phyloP scores from a whole-genome alignment of 192 early-diverging fungal genomes.

The Coemansia sp. region DNA sequence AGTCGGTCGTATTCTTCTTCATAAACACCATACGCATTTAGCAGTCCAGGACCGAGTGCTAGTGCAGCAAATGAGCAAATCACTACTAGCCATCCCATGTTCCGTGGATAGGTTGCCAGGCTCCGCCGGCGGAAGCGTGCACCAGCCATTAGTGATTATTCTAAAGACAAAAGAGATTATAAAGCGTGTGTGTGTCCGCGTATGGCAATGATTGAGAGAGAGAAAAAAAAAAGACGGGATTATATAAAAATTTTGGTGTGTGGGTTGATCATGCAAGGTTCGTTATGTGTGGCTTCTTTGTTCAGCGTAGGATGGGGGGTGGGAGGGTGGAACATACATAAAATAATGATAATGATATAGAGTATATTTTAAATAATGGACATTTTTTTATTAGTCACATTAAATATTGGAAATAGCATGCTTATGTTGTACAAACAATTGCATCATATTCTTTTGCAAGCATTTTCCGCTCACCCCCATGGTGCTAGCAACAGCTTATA shows the following conservation, averaged over 20 bases:
- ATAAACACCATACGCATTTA: conserved; percentile 51
- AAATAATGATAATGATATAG: background rate
- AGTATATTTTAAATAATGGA: background rate
- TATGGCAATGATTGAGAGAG: background rate
- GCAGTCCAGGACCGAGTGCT: conserved; percentile 38
- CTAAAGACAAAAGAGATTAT: too few relatives aligned
- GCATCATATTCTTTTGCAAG: too few relatives aligned
- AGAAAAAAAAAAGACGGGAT: background rate
- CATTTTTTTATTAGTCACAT: background rate
- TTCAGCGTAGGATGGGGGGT: background rate
- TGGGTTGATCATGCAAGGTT: background rate
- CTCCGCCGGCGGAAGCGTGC: conserved; percentile 39
- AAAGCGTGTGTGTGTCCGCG: too few relatives aligned
- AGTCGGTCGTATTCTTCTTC: conserved; percentile 50
- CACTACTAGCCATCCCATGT: conserved; percentile 48
- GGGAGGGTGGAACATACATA: background rate
- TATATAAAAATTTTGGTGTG: conserved; percentile 5
- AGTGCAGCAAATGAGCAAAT: conserved; percentile 45
- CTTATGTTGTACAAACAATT: too few relatives aligned
- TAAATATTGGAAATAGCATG: too few relatives aligned
- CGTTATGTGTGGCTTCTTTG: conserved; percentile 2
- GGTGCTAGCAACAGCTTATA: too few relatives aligned
- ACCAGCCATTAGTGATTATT: background rate
- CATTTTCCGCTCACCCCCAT: too few relatives aligned
- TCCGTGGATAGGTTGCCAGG: conserved; percentile 26